phyloP scores from a whole-genome alignment of 768 basidiomycete genomes.

The Dacryopinax spathularia region DNA sequence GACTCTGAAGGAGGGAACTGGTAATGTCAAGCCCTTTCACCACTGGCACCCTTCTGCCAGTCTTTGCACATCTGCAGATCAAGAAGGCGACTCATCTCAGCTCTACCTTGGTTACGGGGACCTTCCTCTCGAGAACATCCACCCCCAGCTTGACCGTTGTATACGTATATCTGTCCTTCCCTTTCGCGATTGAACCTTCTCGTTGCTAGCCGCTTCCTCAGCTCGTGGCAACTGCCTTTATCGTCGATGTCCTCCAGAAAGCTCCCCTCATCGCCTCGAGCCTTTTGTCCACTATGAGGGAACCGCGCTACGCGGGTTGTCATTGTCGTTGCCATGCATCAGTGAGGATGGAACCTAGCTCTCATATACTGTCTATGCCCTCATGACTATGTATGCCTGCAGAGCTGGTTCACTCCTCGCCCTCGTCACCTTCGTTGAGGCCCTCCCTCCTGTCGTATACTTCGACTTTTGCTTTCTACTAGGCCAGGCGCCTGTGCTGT shows the following conservation, averaged over 20 bases:
- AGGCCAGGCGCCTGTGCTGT: conserved; percentile 2
- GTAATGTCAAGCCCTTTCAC: no score
- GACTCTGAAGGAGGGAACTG: no score
- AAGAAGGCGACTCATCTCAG: no score
- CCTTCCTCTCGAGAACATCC: no score
- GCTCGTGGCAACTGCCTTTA: background rate
- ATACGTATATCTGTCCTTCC: no score
- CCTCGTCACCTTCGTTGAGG: background rate
- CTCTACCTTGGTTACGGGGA: no score
- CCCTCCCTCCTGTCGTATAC: background rate
- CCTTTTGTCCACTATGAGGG: background rate
- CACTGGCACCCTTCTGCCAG: no score
- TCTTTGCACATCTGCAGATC: no score
- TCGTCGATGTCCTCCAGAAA: background rate
- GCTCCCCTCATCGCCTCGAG: background rate
- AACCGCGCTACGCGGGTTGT: background rate
- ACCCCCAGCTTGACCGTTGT: no score
- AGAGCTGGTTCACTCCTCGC: background rate
- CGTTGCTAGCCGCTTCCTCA: background rate
- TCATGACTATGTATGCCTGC: background rate
- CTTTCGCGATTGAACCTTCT: conserved; percentile 2
- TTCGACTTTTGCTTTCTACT: background rate
- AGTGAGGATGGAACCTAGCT: background rate
- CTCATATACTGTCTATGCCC: background rate
- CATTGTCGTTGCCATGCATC: background rate